Evolutionary conservation across 2,329 filamentous ascomycete genomes (phyloP), one percentile per base, ranked within the genome.

Genomic region (Basipetospora sp.): DNA sequence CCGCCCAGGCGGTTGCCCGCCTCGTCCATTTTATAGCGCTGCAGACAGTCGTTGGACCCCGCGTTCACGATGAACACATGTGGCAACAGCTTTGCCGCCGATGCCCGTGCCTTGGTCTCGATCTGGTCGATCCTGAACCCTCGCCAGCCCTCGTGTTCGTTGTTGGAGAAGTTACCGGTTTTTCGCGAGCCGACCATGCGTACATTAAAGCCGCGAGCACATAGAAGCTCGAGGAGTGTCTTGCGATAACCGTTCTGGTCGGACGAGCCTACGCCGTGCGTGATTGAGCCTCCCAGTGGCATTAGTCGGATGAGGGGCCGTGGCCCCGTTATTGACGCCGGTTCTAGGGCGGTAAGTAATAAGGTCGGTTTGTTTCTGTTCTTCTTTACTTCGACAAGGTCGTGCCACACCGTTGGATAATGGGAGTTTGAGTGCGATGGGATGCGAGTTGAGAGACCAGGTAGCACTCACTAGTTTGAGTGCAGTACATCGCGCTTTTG

Each of bases 91-190:
- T 41, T 16, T 1, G 52, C 50, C 4, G 62, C 52, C 1, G 54
- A 51, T 4, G 14, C 22, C 18, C 43, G 42, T 17, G 58, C 59
- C 41, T 57, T 59, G 19, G 19, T 45, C 31, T 48, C 41, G 26
- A 65, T 55, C 43, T 63, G 43, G 19, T 54, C 55, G 48, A 68
- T 57, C 33, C 57, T 55, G 31, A 52, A 50, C 17, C 57, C 62
- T 0, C 58, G 54, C 54, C 62, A 63, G 25, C 62, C 63, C 44
- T 68, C 64, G 43, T 62, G 55, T 10, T 62, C 54, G 45, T 59
- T 59, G 46, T 61, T 34, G 17, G 35, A 20, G 18, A 40, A 31
- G 18, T 30, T 29, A 8, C 28, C 39, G 15, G 42, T 39, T 3
- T 50, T 48, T 15, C 54, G 49, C 25, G 50, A 55, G 3, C 59